Conservation (phyloP, 2,329 filamentous ascomycete genomes). For the Decorospora gaudefroyi region DNA sequence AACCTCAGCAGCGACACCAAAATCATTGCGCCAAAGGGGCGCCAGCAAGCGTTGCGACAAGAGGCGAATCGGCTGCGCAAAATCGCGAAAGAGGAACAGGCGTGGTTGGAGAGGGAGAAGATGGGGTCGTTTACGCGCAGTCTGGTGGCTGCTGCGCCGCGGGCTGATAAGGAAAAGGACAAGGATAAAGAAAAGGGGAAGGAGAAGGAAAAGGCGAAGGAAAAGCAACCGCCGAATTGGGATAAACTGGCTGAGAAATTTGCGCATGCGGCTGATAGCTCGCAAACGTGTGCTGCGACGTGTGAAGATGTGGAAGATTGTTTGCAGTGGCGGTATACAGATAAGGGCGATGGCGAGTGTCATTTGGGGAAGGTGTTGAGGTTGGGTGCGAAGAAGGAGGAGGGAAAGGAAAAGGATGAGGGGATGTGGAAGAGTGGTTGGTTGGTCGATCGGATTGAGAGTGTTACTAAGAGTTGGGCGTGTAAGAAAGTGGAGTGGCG, state of each 20-base stretch:
- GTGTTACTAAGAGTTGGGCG: slow-evolving; percentile 28
- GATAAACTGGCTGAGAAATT: slow-evolving; percentile 23
- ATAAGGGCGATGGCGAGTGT: slow-evolving; percentile 37
- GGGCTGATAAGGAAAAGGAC: too few species aligned
- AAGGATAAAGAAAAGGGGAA: slow-evolving; percentile 15
- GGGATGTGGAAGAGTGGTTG: slow-evolving; percentile 45
- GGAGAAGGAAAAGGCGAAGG: slow-evolving; percentile 3
- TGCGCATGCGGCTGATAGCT: slow-evolving; percentile 31
- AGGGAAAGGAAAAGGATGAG: slow-evolving; percentile 20
- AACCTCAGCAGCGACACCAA: slow-evolving; percentile 32
- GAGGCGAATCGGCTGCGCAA: slow-evolving; percentile 11
- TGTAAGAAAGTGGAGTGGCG: slow-evolving; percentile 38
- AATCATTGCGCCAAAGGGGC: slow-evolving; percentile 23
- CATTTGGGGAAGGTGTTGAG: slow-evolving; percentile 39
- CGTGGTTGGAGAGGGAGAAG: too few species aligned
- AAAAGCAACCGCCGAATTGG: slow-evolving; percentile 15
- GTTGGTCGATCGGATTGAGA: slow-evolving; percentile 40
- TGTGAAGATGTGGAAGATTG: slow-evolving; percentile 41
- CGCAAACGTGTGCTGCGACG: slow-evolving; percentile 32
- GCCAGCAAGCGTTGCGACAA: slow-evolving; percentile 19
- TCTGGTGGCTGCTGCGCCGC: too few species aligned
- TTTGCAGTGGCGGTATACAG: slow-evolving; percentile 44
- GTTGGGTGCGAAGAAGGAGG: slow-evolving; percentile 30
- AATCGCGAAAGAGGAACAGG: slow-evolving; percentile 10
- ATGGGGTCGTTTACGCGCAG: too few species aligned